Base-by-base conservation (phyloP, 2,329 filamentous ascomycete species). In the Colletotrichum tofieldiae region DNA sequence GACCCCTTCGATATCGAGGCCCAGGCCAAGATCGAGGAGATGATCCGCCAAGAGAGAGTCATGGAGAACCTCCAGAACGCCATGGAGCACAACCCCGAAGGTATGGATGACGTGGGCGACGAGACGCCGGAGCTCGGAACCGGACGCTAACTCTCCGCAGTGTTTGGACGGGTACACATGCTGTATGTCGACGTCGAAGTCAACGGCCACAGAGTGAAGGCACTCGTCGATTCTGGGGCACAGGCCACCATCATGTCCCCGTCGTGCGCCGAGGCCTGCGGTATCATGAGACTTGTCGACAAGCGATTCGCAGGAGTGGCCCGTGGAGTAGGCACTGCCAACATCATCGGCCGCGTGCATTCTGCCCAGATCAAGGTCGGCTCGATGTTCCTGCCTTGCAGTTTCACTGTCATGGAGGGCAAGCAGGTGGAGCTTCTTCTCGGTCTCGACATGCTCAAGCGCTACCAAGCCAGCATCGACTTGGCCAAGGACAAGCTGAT, bases 211-310 rank as follows among this genome's bases (percentile, higher is more conserved):
- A 94, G 93, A 70, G 92, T 99, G 77, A 98, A 98, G 85, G 96
- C 96, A 3, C 93, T 99, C 76, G 96, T 99, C 72, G 96, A 99
- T 82, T 98, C 96, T 2, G 96, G 96, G 73, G 96, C 96, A 32
- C 96, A 99, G 84, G 95, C 96, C 35, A 99, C 96, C 63, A 98
- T 99, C 85, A 99, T 99, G 96, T 98, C 96, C 6, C 96, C 96
- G 6, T 88, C 91, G 32, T 98, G 95, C 79, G 96, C 96, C 35
- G 94, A 97, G 79, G 89, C 91, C 11, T 99, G 96, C 80, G 94
- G 94, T 77, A 98, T 99, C 82, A 98, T 98, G 93, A 93, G 96
- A 60, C 90, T 99, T 18, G 94, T 99, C 67, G 96, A 99, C 83
- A 93, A 91, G 77, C 92, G 96, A 55, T 99, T 96, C 80, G 93